phyloP scores from a whole-genome alignment of 2,329 filamentous ascomycete species.

The Diaporthe longicolla region DNA sequence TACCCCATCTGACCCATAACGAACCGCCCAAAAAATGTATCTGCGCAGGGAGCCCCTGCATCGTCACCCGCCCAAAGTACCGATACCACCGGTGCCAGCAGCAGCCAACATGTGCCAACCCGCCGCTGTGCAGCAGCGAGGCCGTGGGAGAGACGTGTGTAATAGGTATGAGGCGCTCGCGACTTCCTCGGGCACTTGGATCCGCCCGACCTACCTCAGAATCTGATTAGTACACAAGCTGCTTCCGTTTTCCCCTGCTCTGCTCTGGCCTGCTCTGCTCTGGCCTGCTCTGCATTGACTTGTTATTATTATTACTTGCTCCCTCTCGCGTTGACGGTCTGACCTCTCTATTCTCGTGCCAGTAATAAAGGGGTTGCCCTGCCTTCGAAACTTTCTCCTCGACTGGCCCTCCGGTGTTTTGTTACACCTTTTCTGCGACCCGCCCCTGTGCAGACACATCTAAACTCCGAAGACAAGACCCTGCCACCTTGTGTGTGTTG shows the following conservation, averaged over 20 bases:
- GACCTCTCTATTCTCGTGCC: background rate
- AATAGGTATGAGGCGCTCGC: conserved; percentile 41
- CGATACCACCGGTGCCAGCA: conserved; percentile 33
- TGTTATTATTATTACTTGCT: background rate
- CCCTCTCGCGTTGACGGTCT: background rate
- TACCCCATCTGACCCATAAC: conserved; percentile 16
- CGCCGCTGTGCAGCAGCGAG: background rate
- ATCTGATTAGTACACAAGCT: conserved; percentile 18
- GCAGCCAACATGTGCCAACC: conserved; percentile 32
- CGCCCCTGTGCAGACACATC: background rate
- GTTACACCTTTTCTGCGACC: background rate
- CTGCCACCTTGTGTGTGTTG: background rate
- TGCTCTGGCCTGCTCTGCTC: background rate
- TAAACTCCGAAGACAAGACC: background rate
- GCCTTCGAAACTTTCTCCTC: background rate
- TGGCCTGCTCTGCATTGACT: background rate
- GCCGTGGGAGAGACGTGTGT: background rate
- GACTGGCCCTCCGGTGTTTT: background rate
- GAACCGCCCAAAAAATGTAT: conserved; percentile 28
- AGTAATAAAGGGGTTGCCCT: conserved; percentile 33
- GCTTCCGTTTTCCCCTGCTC: background rate
- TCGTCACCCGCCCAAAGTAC: conserved; percentile 18
- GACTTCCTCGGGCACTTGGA: conserved; percentile 42
- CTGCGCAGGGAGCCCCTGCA: conserved; percentile 31
- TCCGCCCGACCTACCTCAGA: conserved; percentile 35